These are phyloP conservation scores for Fistulifera pelliculosa DNA, from an alignment of 108 stramenopile genomes.

Conservation along the genomic window DNA sequence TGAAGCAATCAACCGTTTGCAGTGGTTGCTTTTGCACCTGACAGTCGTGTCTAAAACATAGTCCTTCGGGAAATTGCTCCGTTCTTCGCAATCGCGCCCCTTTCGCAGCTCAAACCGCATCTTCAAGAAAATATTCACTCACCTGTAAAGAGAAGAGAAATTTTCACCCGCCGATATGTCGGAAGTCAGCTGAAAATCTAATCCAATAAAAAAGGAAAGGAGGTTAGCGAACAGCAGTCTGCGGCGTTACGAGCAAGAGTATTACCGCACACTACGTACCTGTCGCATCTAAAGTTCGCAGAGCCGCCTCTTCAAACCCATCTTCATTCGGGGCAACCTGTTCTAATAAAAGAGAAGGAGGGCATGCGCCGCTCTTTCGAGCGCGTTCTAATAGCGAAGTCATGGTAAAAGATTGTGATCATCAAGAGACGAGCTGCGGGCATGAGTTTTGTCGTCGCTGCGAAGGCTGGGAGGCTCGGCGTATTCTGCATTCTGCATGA, in stretches of 20 bases:
- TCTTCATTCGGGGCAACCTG: conserved; percentile 10
- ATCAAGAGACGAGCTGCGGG: background rate
- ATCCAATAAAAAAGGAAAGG: conserved; percentile 1
- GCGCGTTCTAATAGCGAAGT: conserved; percentile 29
- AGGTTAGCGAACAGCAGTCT: background rate
- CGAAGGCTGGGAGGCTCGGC: too few species aligned
- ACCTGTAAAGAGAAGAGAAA: conserved; percentile 32
- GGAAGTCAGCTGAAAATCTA: conserved; percentile 13
- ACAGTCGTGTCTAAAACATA: too few species aligned
- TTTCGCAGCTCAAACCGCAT: background rate
- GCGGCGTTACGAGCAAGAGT: background rate
- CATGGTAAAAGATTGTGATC: conserved; percentile 9
- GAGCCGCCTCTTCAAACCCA: conserved; percentile 23
- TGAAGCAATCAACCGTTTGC: too few species aligned
- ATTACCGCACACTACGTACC: conserved; percentile 20
- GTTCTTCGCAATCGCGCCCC: too few species aligned
- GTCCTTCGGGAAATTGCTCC: background rate
- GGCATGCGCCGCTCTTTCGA: conserved; percentile 34
- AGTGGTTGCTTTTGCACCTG: background rate
- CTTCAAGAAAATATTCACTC: conserved; percentile 16
- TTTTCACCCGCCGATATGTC: conserved; percentile 11
- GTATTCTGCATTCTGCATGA: too few species aligned
- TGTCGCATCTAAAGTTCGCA: conserved; percentile 23
- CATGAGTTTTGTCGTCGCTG: background rate
- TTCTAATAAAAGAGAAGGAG: conserved; percentile 31